Base-by-base conservation (phyloP, 495 filamentous ascomycete species). In the Letharia lupina region DNA sequence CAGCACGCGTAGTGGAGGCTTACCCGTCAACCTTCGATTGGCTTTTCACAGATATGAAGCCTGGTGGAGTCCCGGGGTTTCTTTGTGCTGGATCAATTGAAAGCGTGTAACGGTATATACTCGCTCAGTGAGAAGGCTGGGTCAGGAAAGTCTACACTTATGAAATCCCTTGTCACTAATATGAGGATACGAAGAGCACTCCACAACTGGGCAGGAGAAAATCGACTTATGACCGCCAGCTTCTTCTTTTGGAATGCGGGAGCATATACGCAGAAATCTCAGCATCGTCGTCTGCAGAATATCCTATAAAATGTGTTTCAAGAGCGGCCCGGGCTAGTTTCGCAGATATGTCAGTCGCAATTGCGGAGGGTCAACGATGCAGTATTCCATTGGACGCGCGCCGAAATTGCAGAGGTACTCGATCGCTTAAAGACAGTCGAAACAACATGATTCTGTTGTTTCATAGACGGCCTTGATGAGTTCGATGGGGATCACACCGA, bases 171-270 rank as follows among this genome's bases (percentile, higher is more conserved):
- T 44, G 23, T 28, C 20, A 44, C 1, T 62, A 73, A 28, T 28
- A 28, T 41, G 33, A 61, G 7, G 31, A 66, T 31, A 74, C 70
- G 47, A 31, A 6, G 44, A 8, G 31, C 62, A 37, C 60, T 78
- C 9, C 11, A 48, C 35, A 9, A 56, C 0, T 79, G 75, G 77
- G 72, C 73, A 47, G 69, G 65, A 5, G 62, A 47, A 10, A 72
- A 72, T 71, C 72, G 69, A 20, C 62, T 77, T 35, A 58, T 78
- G 8, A 58, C 73, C 44, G 75, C 74, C 0, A 68, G 59, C 42
- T 80, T 80, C 67, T 82, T 77, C 65, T 84, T 81, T 65, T 83
- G 78, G 77, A 73, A 67, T 35, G 54, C 73, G 10, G 79, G 79
- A 4, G 74, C 54, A 1, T 33, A 54, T 5, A 48, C 77, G 40